Evolutionary conservation across 257 asterid genomes (phyloP), one percentile per base, ranked within the genome.

Genomic region (Marsdenia floribunda): DNA sequence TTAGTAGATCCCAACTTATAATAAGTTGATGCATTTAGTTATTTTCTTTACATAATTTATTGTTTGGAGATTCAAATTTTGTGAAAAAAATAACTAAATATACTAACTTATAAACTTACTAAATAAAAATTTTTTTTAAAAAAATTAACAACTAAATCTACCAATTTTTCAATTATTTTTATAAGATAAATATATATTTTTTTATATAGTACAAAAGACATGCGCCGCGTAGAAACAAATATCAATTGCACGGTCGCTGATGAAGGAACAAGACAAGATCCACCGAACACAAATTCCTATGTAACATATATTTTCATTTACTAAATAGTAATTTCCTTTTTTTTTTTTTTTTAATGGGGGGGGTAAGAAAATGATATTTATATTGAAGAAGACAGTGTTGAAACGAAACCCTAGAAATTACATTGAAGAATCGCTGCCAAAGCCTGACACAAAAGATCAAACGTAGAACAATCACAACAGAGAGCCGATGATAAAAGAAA

Each of bases 371-470:
- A 8, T 13, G 6, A 40, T 42, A 16, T 35, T 24, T 37, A 15
- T 3, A 2, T 26, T 66, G 75, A 57, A 76, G 75, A 52, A 57
- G 70, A 68, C 61, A 44, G 64, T 2, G 38, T 10, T 52, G 72
- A 76, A 68, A 46, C 75, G 70, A 68, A 76, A 29, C 64, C 75
- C 79, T 6, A 68, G 50, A 58, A 76, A 74, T 44, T 24, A 5
- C n/a, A n/a, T 29, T 69, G 33, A 58, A 68, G 38, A 57, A 38
- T 70, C 61, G 16, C 75, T 76, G 80, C 8, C 49, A 8, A 33
- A 69, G 33, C 22, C 80, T 70, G 80, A 70, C 80, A 76, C 75
- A 47, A 69, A 59, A 71, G 80, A 76, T 76, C 78, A 76, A 33
- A 69, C 67, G 80, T 76, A 70, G 71, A 76, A 76, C 80, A 69